phyloP scores from a whole-genome alignment of 2,329 filamentous ascomycete species.

The Penicillium sp. region DNA sequence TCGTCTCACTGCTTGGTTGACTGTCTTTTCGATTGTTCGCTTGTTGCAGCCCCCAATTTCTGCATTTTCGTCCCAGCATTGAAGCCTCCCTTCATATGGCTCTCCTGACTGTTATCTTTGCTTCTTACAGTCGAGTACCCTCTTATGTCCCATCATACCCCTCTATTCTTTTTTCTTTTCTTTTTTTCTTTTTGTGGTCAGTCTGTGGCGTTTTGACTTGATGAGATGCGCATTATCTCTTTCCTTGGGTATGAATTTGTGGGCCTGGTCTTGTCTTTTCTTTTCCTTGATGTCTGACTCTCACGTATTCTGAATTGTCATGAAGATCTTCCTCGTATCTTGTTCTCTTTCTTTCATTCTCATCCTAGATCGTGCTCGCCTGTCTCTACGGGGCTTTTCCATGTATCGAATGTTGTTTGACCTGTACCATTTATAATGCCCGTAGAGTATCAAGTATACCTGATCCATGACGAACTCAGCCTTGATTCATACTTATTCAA shows the following conservation, averaged over 20 bases:
- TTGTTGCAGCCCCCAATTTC: slow-evolving; percentile 5
- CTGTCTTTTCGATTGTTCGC: slow-evolving; percentile 8
- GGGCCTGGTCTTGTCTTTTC: background rate
- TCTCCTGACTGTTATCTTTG: slow-evolving; percentile 11
- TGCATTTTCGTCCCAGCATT: slow-evolving; percentile 2
- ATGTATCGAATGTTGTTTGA: background rate
- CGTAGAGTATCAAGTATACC: background rate
- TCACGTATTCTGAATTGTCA: background rate
- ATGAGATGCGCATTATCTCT: slow-evolving; percentile 6
- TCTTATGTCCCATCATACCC: slow-evolving; percentile 26
- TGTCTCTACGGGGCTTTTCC: background rate
- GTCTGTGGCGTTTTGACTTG: slow-evolving; percentile 15
- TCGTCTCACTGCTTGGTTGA: background rate
- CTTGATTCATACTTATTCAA: background rate
- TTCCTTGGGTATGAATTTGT: background rate
- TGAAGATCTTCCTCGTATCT: background rate
- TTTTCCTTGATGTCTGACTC: slow-evolving; percentile 7
- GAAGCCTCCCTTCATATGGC: background rate
- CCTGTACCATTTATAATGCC: background rate
- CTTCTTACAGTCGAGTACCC: slow-evolving; percentile 12
- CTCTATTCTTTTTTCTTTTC: slow-evolving; percentile 3
- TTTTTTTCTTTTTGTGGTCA: slow-evolving; percentile 5
- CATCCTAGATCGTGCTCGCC: background rate
- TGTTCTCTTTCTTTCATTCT: background rate
- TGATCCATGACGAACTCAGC: background rate